These are phyloP conservation scores for Solanum paucissectum DNA, from an alignment of 257 asterid genomes.

Conservation along the genomic window DNA sequence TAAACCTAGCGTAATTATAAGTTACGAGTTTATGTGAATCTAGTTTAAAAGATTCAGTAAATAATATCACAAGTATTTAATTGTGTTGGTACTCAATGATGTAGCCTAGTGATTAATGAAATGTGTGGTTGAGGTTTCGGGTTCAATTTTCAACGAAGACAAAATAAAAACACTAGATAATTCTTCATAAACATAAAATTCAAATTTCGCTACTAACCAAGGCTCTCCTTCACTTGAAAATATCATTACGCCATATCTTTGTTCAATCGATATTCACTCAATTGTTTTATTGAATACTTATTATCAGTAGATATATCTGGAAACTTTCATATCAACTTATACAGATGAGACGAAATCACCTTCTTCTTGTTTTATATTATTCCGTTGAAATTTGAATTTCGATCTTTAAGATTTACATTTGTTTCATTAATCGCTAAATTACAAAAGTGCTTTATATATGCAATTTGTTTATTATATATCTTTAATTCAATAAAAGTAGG, in stretches of 20 bases:
- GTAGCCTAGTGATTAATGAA: too few relatives aligned
- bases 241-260: background rate
- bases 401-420: background rate
- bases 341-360: too few relatives aligned
- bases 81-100: background rate
- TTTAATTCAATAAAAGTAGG: background rate
- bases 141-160: background rate
- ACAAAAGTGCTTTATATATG: background rate
- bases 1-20: background rate
- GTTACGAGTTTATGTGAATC: background rate
- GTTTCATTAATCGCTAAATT: background rate
- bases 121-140: accelerated
- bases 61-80: background rate
- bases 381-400: background rate
- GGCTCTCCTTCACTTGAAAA: background rate
- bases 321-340: too few relatives aligned
- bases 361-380: background rate
- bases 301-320: too few relatives aligned
- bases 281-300: background rate
- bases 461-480: background rate
- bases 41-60: background rate
- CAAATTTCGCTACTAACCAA: background rate
- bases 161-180: too few relatives aligned
- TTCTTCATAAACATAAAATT: background rate
- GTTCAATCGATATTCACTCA: background rate